Conservation (phyloP, 768 basidiomycete genomes). For the Pleurotus citrinopileatus region DNA sequence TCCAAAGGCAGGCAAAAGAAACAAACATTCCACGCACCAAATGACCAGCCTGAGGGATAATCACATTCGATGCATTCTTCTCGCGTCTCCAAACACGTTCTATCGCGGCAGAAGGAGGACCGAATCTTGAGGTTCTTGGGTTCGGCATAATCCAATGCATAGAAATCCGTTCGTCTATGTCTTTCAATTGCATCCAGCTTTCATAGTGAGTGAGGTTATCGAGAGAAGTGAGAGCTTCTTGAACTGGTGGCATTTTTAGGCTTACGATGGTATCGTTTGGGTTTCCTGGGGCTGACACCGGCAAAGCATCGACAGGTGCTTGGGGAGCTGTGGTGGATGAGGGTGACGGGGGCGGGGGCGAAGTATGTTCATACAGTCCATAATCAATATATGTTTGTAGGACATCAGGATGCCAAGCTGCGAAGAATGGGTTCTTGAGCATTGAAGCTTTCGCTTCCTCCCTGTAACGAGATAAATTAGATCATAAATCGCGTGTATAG, state of each 20-base stretch:
- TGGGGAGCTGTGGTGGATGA: too few species aligned
- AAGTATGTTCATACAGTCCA: constrained; percentile 36
- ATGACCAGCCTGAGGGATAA: not conserved
- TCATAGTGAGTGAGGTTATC: constrained; percentile 42
- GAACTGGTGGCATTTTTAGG: constrained; percentile 65
- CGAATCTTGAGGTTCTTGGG: not conserved
- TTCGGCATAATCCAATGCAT: constrained; percentile 54
- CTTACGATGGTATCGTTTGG: constrained; percentile 33
- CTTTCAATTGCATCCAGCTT: constrained; percentile 35
- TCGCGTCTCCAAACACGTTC: not conserved
- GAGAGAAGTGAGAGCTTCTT: constrained; percentile 62
- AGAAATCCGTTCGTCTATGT: constrained; percentile 48
- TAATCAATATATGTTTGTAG: constrained; percentile 60
- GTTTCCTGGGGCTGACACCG: constrained; percentile 16
- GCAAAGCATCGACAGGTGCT: too few species aligned
- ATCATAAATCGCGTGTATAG: not conserved
- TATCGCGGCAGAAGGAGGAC: not conserved
- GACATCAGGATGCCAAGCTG: constrained; percentile 63
- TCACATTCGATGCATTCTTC: constrained; percentile 3
- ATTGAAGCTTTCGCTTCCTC: constrained; percentile 57
- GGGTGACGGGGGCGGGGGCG: not conserved
- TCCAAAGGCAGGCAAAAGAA: not conserved
- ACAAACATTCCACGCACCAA: not conserved
- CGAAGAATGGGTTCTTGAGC: constrained; percentile 60
- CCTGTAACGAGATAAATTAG: constrained; percentile 27